Evolutionary conservation across 345 rosid genomes (phyloP), one percentile per base, ranked within the genome.

Genomic region (Isatis tinctoria): DNA sequence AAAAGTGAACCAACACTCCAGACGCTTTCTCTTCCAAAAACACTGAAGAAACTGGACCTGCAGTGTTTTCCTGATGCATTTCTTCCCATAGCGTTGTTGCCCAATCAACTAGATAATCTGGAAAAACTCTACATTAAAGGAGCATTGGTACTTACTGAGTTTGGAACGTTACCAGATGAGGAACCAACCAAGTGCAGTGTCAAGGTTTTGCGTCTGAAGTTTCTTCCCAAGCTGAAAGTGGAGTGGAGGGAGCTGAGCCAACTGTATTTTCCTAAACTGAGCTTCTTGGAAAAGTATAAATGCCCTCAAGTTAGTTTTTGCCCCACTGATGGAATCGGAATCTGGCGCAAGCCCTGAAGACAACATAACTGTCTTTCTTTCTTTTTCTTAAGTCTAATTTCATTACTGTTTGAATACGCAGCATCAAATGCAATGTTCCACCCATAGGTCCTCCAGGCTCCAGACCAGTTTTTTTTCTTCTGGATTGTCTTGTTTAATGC

Each of bases 71-170:
- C 79, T 16, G 60, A 14, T 3, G 0, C 10, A 3, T 20, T n/a
- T 1, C 80, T 74, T 48, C 87, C 86, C 4, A 0, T 0, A 2
- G 75, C 78, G 82, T 27, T 81, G 73, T 4, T 4, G 37, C 84
- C 83, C 12, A 0, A 2, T 1, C 43, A n/a, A 0, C 66, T 85
- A 1, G 1, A 0, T 12, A 0, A 0, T 8, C 74, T 85, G 13
- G 32, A 82, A 53, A 78, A 70, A 14, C 82, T 83, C 32, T 72
- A 72, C 69, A 72, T 84, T 3, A 74, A 67, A 70, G 83, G 86
- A 43, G 87, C 83, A 75, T 45, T 3, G 0, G 0, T 11, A 8
- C 79, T 85, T 13, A 28, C 39, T 11, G n/a, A 74, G 18, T 63
- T 83, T 30, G 54, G 67, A 14, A 20, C 1, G 20, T 0, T 14